phyloP scores from a whole-genome alignment of 2,329 filamentous ascomycete species.

The Metarhizium guizhouense region DNA sequence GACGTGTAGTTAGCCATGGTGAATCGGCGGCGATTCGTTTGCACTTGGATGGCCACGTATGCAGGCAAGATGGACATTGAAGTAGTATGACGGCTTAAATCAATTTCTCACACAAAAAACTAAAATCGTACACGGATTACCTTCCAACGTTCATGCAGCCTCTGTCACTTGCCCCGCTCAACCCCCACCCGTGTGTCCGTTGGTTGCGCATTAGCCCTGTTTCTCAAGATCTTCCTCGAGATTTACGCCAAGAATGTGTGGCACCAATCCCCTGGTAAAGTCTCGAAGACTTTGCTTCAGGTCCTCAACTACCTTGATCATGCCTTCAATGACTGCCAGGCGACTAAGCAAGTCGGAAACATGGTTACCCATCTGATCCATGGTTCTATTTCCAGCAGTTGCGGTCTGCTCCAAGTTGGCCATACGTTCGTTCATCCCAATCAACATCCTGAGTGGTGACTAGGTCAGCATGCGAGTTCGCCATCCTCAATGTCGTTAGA shows the following conservation, averaged over 20 bases:
- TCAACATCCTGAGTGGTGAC: neutral
- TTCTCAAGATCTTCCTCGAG: neutral
- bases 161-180: neutral
- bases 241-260: neutral
- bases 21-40: neutral
- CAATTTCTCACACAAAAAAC: too few relatives aligned
- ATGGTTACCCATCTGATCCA: neutral
- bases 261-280: slow-evolving; percentile 3
- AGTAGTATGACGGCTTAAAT: neutral
- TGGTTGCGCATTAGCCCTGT: too few relatives aligned
- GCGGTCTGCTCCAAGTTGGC: neutral
- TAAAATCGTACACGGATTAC: too few relatives aligned
- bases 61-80: neutral
- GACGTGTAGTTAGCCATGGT: neutral
- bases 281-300: slow-evolving; percentile 4
- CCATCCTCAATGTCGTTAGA: neutral
- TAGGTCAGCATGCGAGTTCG: neutral
- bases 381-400: neutral
- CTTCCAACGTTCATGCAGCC: neutral
- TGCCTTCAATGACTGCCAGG: neutral
- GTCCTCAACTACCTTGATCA: neutral
- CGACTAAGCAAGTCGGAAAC: neutral
- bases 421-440: neutral
- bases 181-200: too few relatives aligned
- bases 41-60: too few relatives aligned